Conservation (phyloP, 1,284 basidiomycete genomes). For the Ceratobasidium sp. region DNA sequence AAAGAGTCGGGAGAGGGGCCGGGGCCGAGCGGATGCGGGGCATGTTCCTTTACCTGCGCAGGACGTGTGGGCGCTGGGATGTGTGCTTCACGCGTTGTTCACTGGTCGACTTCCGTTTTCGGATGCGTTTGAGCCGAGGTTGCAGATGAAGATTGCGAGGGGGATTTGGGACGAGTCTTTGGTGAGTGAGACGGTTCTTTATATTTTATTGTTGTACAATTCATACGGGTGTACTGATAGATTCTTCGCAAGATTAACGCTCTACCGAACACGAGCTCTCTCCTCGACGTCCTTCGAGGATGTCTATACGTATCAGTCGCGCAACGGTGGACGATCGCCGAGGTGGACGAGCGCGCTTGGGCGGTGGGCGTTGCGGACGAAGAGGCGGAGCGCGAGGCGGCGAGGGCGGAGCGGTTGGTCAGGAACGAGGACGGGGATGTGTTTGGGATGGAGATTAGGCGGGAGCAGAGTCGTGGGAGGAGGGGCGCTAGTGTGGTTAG, state of each 20-base stretch:
- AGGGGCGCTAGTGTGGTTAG: slow-evolving; percentile 13
- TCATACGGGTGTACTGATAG: slow-evolving; percentile 7
- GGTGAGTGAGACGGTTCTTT: slow-evolving; percentile 3
- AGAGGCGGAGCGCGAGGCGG: slow-evolving; percentile 44
- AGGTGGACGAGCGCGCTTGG: slow-evolving; percentile 83
- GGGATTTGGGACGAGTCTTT: slow-evolving; percentile 66
- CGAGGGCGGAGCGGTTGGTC: slow-evolving; percentile 5
- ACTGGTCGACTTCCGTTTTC: slow-evolving; percentile 84
- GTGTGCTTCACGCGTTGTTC: slow-evolving; percentile 86
- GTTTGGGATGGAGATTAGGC: slow-evolving; percentile 29
- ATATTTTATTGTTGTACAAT: background rate
- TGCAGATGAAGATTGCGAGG: slow-evolving; percentile 90
- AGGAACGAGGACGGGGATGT: background rate
- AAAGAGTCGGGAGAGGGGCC: slow-evolving; percentile 38
- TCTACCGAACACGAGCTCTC: slow-evolving; percentile 71
- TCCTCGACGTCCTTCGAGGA: slow-evolving; percentile 78
- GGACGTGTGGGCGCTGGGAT: slow-evolving; percentile 94
- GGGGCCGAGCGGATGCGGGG: slow-evolving; percentile 31
- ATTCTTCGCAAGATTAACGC: slow-evolving; percentile 65
- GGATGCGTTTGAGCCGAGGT: slow-evolving; percentile 88
- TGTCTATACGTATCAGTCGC: slow-evolving; percentile 75
- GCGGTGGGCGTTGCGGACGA: slow-evolving; percentile 77
- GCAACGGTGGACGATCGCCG: slow-evolving; percentile 78
- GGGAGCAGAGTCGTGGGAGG: slow-evolving; percentile 16
- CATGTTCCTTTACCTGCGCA: slow-evolving; percentile 73